These are phyloP conservation scores for Nothophaeocryptopus gaeumannii DNA, from an alignment of 2,329 filamentous ascomycete species.

Conservation along the genomic window DNA sequence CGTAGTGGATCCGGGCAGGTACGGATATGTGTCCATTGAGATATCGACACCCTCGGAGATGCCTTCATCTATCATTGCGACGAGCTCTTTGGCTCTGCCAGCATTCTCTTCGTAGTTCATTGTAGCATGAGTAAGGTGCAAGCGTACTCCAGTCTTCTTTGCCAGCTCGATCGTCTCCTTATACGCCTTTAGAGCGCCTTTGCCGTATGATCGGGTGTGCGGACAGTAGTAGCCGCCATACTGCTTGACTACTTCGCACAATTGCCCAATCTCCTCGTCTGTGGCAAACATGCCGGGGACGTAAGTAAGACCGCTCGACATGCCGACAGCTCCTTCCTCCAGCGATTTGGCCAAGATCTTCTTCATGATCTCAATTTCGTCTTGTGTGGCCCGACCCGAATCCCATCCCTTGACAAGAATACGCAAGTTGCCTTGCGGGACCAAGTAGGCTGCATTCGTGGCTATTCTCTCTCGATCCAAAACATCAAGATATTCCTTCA, in stretches of 20 bases:
- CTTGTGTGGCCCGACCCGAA: conserved; percentile 17
- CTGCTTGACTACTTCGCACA: conserved; percentile 27
- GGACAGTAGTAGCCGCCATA: conserved; percentile 31
- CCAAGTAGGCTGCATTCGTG: conserved; percentile 30
- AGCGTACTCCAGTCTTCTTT: conserved; percentile 26
- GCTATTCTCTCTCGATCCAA: conserved; percentile 26
- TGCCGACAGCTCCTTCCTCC: conserved; percentile 29
- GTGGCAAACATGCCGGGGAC: conserved; percentile 30
- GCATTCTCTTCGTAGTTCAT: conserved; percentile 32
- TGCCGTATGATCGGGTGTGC: conserved; percentile 30
- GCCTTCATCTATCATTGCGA: conserved; percentile 28
- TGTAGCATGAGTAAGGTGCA: conserved; percentile 32
- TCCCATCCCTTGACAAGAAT: conserved; percentile 30
- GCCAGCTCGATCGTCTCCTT: conserved; percentile 30
- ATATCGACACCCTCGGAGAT: conserved; percentile 26
- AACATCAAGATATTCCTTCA: conserved; percentile 27
- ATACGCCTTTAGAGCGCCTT: conserved; percentile 29
- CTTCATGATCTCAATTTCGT: conserved; percentile 27
- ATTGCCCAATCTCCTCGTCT: conserved; percentile 24
- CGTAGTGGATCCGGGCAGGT: conserved; percentile 30
- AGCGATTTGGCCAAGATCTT: conserved; percentile 19
- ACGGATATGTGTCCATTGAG: conserved; percentile 30
- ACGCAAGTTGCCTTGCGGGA: conserved; percentile 32
- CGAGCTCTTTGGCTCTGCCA: conserved; percentile 27
- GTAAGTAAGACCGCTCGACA: conserved; percentile 30